Base-by-base conservation (phyloP, 345 rosid genomes). In the Mercurialis annua region DNA sequence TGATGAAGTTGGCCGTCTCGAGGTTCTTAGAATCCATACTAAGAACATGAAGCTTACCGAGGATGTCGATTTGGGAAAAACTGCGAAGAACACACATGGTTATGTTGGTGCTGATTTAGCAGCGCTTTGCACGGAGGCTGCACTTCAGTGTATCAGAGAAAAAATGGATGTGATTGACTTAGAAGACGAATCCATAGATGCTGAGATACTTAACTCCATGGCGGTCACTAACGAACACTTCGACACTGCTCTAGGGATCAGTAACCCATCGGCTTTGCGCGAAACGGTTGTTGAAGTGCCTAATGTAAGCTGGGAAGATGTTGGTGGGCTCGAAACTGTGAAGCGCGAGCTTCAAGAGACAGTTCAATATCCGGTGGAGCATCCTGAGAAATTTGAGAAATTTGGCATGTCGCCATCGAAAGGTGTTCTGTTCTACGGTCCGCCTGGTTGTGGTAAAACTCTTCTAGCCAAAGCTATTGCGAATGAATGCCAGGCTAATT, bases 201-300 rank as follows among this genome's bases (percentile, higher is more conserved):
- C 98, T 6, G 98, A 88, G 70, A 81, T 93, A 47, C 94, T 90
- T 18, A 93, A 87, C 66, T 93, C 98, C 5, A 89, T 93, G 98
- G 90, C 97, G 18, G 97, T 93, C 42, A 71, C 88, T 9, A 86
- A 93, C 66, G 98, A 93, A 78, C 98, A 93, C 90, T 90, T 89
- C 79, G 82, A 85, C 68, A 89, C 98, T 62, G 97, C 88, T 67
- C 96, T 89, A 62, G 90, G 87, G 64, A 85, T 83, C 43, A 89
- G 96, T 89, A 89, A 87, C 61, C 96, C 96, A 52, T 89, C 96
- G 48, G 92, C 96, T 27, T 65, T 89, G 51, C 89, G 96, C 62
- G 96, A 89, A 77, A 89, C 96, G 98, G 98, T 92, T 69, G 98
- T 92, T 62, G 98, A 92, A 81, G 98, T 92, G 60, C 98, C 98